Evolutionary conservation across 192 early-diverging fungal species (phyloP).

Genomic region (Obelidium mucronatum): DNA sequence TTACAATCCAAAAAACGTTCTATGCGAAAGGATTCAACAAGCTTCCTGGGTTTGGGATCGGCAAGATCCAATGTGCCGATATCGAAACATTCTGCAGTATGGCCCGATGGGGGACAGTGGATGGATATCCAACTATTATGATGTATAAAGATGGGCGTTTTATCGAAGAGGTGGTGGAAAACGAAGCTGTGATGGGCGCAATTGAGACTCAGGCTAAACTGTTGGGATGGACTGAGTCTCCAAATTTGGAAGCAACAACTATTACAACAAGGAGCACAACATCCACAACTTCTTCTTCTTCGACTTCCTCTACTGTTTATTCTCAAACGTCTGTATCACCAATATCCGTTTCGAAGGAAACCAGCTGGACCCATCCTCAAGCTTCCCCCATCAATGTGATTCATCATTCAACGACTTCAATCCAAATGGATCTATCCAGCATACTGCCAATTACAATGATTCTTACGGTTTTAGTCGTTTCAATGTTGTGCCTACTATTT

Average conservation of each 20-base stretch:
- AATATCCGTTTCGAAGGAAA: neutral
- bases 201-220: neutral
- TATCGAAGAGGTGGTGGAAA: slow-evolving; percentile 3
- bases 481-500: too few relatives aligned
- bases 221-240: neutral
- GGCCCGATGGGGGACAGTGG: neutral
- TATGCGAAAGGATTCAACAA: slow-evolving; percentile 1
- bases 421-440: too few relatives aligned
- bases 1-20: slow-evolving; percentile 3
- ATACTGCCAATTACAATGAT: too few relatives aligned
- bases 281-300: too few relatives aligned
- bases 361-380: too few relatives aligned
- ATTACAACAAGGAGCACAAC: neutral
- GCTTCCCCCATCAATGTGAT: too few relatives aligned
- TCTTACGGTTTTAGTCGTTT: too few relatives aligned
- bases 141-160: slow-evolving; percentile 11
- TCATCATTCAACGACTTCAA: too few relatives aligned
- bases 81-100: neutral
- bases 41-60: slow-evolving; percentile 23
- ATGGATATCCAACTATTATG: slow-evolving; percentile 30
- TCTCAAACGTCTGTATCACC: too few relatives aligned
- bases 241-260: neutral
- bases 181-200: neutral
- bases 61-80: slow-evolving; percentile 9
- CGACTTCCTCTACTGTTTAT: too few relatives aligned